phyloP scores from a whole-genome alignment of 2,329 filamentous ascomycete species.

The Fonsecaea erecta region DNA sequence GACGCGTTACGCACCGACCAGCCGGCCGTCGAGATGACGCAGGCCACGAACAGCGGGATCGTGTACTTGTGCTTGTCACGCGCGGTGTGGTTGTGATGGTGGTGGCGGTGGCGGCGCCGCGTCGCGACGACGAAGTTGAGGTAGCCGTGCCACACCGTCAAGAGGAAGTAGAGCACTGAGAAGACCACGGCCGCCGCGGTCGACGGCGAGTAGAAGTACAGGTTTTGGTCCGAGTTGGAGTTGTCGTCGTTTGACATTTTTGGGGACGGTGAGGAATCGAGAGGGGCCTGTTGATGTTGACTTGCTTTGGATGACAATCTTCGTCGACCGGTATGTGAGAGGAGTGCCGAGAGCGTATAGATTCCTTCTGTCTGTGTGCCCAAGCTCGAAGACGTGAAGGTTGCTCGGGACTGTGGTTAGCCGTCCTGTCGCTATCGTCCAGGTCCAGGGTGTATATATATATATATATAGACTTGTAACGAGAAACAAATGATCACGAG shows the following conservation, averaged over 20 bases:
- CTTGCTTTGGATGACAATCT: too few relatives aligned
- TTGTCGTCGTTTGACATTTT: too few relatives aligned
- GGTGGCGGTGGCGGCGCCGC: too few relatives aligned
- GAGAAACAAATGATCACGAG: not conserved
- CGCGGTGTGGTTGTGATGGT: too few relatives aligned
- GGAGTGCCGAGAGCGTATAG: too few relatives aligned
- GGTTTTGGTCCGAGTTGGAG: conserved; percentile 25
- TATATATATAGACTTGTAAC: too few relatives aligned
- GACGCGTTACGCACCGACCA: conserved; percentile 50
- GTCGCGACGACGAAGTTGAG: conserved; percentile 51
- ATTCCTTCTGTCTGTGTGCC: too few relatives aligned
- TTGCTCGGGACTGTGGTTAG: not conserved
- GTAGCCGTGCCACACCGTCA: conserved; percentile 48
- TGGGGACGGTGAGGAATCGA: too few relatives aligned
- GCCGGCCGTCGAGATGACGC: conserved; percentile 49
- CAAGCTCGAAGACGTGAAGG: not conserved
- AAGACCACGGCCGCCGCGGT: conserved; percentile 51
- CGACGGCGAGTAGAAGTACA: conserved; percentile 55
- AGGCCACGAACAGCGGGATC: conserved; percentile 50
- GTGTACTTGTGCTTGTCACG: conserved; percentile 46
- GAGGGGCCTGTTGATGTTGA: too few relatives aligned
- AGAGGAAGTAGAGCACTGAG: conserved; percentile 48
- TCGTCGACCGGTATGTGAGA: too few relatives aligned
- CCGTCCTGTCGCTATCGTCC: not conserved
- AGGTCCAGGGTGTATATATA: not conserved